Conservation (phyloP, 164 flowering plant genomes). For the Liriodendron chinense region DNA sequence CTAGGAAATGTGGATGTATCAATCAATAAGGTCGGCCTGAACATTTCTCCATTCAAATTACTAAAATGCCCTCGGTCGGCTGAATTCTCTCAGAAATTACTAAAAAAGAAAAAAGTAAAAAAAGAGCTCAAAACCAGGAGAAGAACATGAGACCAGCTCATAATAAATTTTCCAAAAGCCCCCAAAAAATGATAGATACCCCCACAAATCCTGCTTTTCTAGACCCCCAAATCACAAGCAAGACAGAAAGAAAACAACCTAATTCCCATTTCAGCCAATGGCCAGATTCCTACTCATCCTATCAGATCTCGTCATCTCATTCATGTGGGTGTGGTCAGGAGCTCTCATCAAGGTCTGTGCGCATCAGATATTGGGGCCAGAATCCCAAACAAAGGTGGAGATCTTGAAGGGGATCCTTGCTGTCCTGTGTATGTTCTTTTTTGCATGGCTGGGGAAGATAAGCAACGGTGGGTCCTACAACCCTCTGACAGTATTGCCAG, state of each 20-base stretch:
- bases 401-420: constrained; percentile 31
- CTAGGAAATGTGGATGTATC: too few species aligned
- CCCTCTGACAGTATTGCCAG: constrained; percentile 53
- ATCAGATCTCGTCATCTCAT: constrained; percentile 51
- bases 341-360: constrained; percentile 48
- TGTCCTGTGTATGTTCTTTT: constrained; percentile 55
- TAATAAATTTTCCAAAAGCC: too few species aligned
- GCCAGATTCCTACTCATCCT: constrained; percentile 23
- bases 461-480: constrained; percentile 58
- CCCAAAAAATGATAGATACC: too few species aligned
- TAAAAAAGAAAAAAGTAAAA: too few species aligned
- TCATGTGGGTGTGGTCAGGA: constrained; percentile 82
- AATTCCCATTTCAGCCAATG: constrained; percentile 10
- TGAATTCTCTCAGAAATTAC: too few species aligned
- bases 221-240: not conserved
- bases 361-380: constrained; percentile 35
- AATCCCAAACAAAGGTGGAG: constrained; percentile 40
- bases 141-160: too few species aligned
- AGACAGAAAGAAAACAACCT: not conserved
- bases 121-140: too few species aligned
- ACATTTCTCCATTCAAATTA: too few species aligned
- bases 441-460: constrained; percentile 52
- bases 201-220: too few species aligned
- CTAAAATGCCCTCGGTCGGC: too few species aligned
- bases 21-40: too few species aligned